phyloP scores from a whole-genome alignment of 345 rosid genomes.

The Ceriops zippeliana region DNA sequence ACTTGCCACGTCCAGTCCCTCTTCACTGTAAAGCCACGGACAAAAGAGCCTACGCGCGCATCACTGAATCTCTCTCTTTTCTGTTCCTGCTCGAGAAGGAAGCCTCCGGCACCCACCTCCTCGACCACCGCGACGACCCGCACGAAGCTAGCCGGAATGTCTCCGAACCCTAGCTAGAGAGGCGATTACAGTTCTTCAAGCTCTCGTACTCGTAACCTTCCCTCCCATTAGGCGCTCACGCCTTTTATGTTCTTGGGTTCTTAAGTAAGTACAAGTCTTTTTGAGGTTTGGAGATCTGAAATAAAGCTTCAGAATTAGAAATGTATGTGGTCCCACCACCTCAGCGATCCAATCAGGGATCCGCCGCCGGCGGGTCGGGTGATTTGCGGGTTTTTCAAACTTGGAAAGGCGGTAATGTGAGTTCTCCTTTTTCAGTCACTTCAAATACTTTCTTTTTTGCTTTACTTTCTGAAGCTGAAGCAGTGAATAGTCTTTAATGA shows the following conservation, averaged over 20 bases:
- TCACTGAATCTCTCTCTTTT: not conserved
- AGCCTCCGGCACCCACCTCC: not conserved
- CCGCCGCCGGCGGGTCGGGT: constrained; percentile 42
- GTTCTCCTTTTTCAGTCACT: not conserved
- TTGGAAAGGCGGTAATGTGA: constrained; percentile 32
- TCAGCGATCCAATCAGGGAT: constrained; percentile 67
- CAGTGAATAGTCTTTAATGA: not conserved
- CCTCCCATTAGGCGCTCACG: too few species aligned
- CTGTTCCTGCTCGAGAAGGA: not conserved
- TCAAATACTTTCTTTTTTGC: not conserved
- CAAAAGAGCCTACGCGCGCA: not conserved
- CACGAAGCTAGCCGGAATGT: not conserved
- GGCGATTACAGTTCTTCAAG: too few species aligned
- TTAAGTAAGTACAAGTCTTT: not conserved
- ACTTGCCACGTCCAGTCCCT: constrained; percentile 9
- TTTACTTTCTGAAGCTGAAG: not conserved
- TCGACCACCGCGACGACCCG: not conserved
- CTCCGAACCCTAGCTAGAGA: constrained; percentile 3
- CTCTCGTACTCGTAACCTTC: not conserved
- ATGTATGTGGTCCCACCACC: constrained; percentile 94
- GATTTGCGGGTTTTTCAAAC: constrained; percentile 30
- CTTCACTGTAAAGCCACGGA: not conserved
- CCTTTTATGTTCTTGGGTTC: not conserved
- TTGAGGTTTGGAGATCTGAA: constrained; percentile 6
- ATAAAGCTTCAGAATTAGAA: constrained; percentile 22